Base-by-base conservation (phyloP, 306 rosid genomes). In the Citrullus mucosospermus region DNA sequence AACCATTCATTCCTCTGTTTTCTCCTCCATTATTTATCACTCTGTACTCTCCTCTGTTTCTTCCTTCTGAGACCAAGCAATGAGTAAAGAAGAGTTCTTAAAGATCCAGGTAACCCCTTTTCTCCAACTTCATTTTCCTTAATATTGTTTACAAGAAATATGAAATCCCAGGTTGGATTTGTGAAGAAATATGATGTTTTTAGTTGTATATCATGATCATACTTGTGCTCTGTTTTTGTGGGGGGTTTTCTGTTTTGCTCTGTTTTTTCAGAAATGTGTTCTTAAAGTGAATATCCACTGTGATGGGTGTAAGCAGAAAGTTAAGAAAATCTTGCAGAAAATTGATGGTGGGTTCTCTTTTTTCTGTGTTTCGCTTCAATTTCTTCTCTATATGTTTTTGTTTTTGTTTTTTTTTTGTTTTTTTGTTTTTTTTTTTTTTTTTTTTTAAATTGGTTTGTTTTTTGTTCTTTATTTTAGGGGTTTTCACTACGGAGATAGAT, bases 251-350 rank as follows among this genome's bases (percentile, higher is more conserved):
- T 3, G 28, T 72, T 18, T 8, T 17, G 28, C 30, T 66, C 4
- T 18, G 73, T 6, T 55, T 53, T 60, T 86, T 88, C 92, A 95
- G 98, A 95, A 91, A 92, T 91, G 92, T 86, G 96, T 87, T 84
- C 99, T 95, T 59, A 92, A 91, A 85, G 99, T 95, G 87, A 95
- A 95, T 85, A 92, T 95, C 15, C 99, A 95, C 89, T 95, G 99
- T 77, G 97, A 92, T 62, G 99, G 99, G 15, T 95, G 99, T 79
- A 95, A 91, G 80, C 93, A 89, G 3, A 92, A 95, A 83, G 99
- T 95, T 68, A 95, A 90, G 97, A 95, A 92, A 90, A 93, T 88
- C 87, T 46, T 95, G 81, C 93, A 91, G 85, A 90, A 88, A 85
- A 95, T 95, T 59, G 99, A 95, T 41, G 99, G 99, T 92, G 86